Percentiles rank a stretch among this genome's conserved stretches.
Evolutionary conservation across 495 filamentous ascomycete genomes (phyloP).

Genomic region (Aspergillus sparsus): DNA sequence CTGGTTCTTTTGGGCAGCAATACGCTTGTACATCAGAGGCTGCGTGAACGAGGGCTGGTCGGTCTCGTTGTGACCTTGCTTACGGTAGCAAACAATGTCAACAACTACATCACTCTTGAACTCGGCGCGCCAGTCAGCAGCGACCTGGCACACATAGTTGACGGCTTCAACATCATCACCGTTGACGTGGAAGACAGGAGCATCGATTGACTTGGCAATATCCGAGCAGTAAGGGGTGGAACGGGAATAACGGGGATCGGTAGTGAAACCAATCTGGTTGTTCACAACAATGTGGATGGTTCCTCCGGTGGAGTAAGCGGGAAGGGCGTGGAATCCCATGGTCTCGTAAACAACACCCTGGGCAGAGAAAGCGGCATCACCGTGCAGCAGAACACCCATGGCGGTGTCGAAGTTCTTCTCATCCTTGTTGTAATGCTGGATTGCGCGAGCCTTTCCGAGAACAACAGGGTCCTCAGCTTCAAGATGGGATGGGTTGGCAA

Average conservation of each 20-base stretch:
- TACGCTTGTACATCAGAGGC: slow-evolving; percentile 98
- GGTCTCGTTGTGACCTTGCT: slow-evolving; percentile 98
- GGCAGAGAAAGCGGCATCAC: slow-evolving; percentile 93
- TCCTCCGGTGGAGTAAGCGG: slow-evolving; percentile 93
- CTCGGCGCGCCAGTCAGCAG: slow-evolving; percentile 94
- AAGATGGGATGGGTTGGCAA: slow-evolving; percentile 97
- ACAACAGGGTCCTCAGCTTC: slow-evolving; percentile 99
- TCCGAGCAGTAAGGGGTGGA: slow-evolving; percentile 99
- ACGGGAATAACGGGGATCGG: slow-evolving; percentile 94
- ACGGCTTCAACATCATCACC: slow-evolving; percentile 97
- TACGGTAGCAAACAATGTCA: slow-evolving; percentile 98
- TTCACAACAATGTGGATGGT: slow-evolving; percentile 97
- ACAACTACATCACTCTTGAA: slow-evolving; percentile 98
- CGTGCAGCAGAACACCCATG: slow-evolving; percentile 94
- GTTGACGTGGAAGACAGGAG: slow-evolving; percentile 98
- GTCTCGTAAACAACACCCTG: slow-evolving; percentile 99
- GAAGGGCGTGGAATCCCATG: slow-evolving; percentile 93
- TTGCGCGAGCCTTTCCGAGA: slow-evolving; percentile 93
- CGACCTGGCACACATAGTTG: slow-evolving; percentile 96
- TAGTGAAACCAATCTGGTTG: slow-evolving; percentile 99
- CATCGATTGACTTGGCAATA: slow-evolving; percentile 97
- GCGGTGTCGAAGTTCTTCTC: slow-evolving; percentile 83
- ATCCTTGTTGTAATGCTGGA: slow-evolving; percentile 98
- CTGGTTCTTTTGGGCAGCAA: slow-evolving; percentile 73
- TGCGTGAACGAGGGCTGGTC: slow-evolving; percentile 99